Base-by-base conservation (phyloP, 1,284 basidiomycete species). In the Fomitopsis schrenkii region DNA sequence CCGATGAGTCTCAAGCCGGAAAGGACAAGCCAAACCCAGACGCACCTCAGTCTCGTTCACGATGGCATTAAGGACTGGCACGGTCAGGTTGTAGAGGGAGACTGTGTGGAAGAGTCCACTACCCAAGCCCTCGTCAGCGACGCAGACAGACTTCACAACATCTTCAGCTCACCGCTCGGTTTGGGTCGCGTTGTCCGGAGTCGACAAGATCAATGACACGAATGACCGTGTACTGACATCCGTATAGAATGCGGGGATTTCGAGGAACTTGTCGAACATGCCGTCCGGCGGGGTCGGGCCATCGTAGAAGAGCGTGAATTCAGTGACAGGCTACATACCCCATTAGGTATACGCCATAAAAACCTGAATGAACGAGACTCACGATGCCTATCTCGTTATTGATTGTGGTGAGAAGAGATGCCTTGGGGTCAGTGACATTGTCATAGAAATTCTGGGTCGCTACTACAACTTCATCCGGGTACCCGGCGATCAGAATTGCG, bases 341-440 rank as follows among this genome's bases (percentile, higher is more conserved):
- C 69, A 69, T 46, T 30, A 62, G 63, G 50, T 36, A 35, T 14
- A 19, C 7, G 12, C n/a, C 8, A 19, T 19, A 28, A n/a, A 3
- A 57, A 17, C 10, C 12, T n/a, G 36, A 53, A 12, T 5, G 35
- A 2, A 5, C 5, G 5, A 35, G 15, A 45, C n/a, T 12, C 9
- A 81, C 83, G 67, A 74, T 52, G 9, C 78, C 80, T 7, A 76
- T 62, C 3, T 79, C 17, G 59, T 77, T 81, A 61, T 80, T 83
- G 60, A 81, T 86, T 0, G 84, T 77, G 0, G 81, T 77, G 45
- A 89, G 79, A 17, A 86, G 77, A 2, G 69, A 73, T 5, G 87
- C 88, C 70, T 88, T 89, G 1, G 84, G 83, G 66, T 87, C 85
- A 0, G 68, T 80, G 10, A 80, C 79, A 2, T 75, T 77, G 6